A percentile compares a stretch with the other conserved stretches of the same genome.
phyloP scores from a whole-genome alignment of 306 rosid genomes.

The Spatholobus suberectus region DNA sequence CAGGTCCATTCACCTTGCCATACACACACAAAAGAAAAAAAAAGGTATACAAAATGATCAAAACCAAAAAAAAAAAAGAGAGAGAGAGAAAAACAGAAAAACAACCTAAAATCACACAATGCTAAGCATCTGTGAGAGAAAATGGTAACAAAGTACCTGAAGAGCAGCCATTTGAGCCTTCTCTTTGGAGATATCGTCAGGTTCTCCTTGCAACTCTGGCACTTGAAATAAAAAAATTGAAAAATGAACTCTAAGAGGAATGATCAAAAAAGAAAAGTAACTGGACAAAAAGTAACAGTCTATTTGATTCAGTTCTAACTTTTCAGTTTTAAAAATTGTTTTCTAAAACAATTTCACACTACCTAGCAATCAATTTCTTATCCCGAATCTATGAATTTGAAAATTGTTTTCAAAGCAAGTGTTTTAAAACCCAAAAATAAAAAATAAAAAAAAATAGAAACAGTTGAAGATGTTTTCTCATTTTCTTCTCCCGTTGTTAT shows the following conservation, averaged over 20 bases:
- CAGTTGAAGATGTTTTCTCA: neutral
- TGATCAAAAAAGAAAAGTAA: neutral
- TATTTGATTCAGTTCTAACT: neutral
- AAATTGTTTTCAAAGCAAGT: neutral
- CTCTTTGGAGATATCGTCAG: slow-evolving; percentile 93
- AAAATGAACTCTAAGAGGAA: slow-evolving; percentile 21
- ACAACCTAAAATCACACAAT: slow-evolving; percentile 21
- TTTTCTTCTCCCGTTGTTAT: neutral
- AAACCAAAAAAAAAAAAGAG: neutral
- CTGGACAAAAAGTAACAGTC: neutral
- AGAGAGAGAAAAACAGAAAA: neutral
- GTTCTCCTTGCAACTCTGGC: slow-evolving; percentile 98
- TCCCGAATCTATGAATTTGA: neutral
- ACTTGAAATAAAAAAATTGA: slow-evolving; percentile 50
- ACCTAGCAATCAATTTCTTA: neutral
- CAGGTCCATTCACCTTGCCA: slow-evolving; percentile 91
- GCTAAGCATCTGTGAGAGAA: neutral
- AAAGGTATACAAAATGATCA: neutral
- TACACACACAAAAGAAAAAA: neutral
- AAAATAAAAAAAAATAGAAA: neutral
- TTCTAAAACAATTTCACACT: neutral
- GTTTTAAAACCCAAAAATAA: neutral
- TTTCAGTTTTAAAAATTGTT: neutral
- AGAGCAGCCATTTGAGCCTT: slow-evolving; percentile 90
- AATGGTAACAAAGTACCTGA: slow-evolving; percentile 61